These are phyloP conservation scores for Entomortierella beljakovae DNA, from an alignment of 192 early-diverging fungal species.

Conservation along the genomic window DNA sequence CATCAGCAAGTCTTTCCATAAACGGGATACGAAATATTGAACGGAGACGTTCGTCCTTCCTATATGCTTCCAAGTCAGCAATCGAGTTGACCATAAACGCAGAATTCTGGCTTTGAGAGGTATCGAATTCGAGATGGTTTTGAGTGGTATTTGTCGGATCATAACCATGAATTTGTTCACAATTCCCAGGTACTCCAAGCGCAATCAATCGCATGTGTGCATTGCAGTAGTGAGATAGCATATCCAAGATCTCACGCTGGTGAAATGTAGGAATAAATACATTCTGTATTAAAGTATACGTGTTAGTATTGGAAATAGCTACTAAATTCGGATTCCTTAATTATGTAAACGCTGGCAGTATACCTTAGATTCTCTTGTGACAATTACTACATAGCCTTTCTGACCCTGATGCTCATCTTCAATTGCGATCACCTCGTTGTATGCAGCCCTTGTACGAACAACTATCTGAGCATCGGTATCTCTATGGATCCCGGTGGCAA, in stretches of 20 bases:
- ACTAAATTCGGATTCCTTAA: background rate
- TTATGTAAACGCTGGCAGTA: background rate
- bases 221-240: slow-evolving; percentile 45
- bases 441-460: slow-evolving; percentile 18
- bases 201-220: slow-evolving; percentile 35
- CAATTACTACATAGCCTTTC: slow-evolving; percentile 30
- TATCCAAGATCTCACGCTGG: slow-evolving; percentile 33
- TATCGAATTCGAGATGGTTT: background rate
- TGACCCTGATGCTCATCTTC: slow-evolving; percentile 27
- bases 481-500: background rate
- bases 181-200: no score
- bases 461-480: slow-evolving; percentile 1
- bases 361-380: slow-evolving; percentile 36
- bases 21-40: slow-evolving; percentile 27
- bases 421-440: slow-evolving; percentile 31
- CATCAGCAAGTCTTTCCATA: slow-evolving; percentile 9
- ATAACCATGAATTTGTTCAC: no score
- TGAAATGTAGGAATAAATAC: slow-evolving; percentile 42
- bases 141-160: no score
- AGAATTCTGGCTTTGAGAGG: background rate
- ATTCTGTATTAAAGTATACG: slow-evolving; percentile 1
- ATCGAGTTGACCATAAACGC: slow-evolving; percentile 26
- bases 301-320: background rate
- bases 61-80: slow-evolving; percentile 21
- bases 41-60: slow-evolving; percentile 4